These are phyloP conservation scores for Arxiozyma slooffiae DNA, from an alignment of 1,139 yeast species.

Conservation along the genomic window DNA sequence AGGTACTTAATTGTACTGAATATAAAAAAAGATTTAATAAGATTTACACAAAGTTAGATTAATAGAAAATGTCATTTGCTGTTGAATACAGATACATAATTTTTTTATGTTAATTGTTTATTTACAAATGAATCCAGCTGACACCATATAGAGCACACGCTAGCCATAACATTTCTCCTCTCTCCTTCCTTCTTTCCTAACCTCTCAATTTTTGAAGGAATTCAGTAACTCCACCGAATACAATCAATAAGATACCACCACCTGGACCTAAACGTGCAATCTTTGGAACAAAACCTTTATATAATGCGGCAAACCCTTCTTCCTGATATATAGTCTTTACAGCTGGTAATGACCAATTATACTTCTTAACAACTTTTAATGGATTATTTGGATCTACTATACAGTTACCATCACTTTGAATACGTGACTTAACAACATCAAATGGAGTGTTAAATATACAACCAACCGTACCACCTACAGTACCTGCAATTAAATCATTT, in stretches of 20 bases:
- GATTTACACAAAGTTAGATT: too few relatives aligned
- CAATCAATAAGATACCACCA: constrained; percentile 94
- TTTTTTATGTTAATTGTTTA: too few relatives aligned
- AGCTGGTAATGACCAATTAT: constrained; percentile 87
- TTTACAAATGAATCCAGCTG: background rate
- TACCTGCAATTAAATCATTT: constrained; percentile 84
- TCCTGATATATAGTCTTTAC: constrained; percentile 67
- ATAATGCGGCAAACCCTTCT: constrained; percentile 81
- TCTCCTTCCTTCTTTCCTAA: too few relatives aligned
- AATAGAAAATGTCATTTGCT: background rate
- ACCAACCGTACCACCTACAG: constrained; percentile 95
- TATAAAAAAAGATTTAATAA: too few relatives aligned
- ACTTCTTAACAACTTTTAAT: constrained; percentile 42
- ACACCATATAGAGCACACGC: background rate
- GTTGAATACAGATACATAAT: background rate
- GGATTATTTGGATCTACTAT: too few relatives aligned
- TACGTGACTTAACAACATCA: constrained; percentile 95
- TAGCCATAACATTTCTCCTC: too few relatives aligned
- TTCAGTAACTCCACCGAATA: constrained; percentile 89
- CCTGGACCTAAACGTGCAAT: constrained; percentile 98
- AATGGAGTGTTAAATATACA: constrained; percentile 90
- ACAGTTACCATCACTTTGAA: too few relatives aligned
- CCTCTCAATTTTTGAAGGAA: constrained; percentile 59
- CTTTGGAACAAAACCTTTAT: constrained; percentile 94
- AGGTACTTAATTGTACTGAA: too few relatives aligned